Evolutionary conservation across 257 asterid species (phyloP).

Genomic region (Solanum paucissectum): DNA sequence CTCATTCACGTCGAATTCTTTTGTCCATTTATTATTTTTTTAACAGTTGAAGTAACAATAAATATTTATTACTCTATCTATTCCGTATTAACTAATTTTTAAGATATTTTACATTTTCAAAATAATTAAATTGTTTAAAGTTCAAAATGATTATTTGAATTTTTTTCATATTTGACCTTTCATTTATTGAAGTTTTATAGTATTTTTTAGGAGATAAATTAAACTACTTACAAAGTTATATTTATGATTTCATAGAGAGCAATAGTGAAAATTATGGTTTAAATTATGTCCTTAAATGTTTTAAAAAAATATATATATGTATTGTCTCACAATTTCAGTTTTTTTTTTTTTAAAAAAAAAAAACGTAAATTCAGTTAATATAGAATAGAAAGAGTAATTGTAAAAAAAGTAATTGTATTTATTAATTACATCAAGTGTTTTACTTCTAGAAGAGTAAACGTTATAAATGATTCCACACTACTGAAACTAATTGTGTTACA

Average conservation of each 20-base stretch:
- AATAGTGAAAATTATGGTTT: no score
- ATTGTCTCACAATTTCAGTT: neutral
- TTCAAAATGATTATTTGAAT: no score
- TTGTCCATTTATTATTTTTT: neutral
- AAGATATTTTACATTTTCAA: no score
- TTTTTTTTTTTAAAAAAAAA: no score
- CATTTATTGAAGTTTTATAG: no score
- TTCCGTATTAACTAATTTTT: no score
- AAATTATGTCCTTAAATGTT: neutral
- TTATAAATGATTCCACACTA: neutral
- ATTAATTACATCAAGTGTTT: neutral
- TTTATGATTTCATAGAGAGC: no score
- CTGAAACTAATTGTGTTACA: neutral
- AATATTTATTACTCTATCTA: neutral
- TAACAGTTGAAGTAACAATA: neutral
- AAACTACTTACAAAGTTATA: no score
- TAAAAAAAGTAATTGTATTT: neutral
- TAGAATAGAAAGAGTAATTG: neutral
- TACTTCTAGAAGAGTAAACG: neutral
- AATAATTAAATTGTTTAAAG: no score
- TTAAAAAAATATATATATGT: rapidly evolving
- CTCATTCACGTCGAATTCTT: neutral
- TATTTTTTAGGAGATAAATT: no score
- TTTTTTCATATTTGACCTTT: neutral
- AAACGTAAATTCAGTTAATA: no score